phyloP scores from a whole-genome alignment of 352 stramenopile species.

The Phytophthora pseudosyringae region DNA sequence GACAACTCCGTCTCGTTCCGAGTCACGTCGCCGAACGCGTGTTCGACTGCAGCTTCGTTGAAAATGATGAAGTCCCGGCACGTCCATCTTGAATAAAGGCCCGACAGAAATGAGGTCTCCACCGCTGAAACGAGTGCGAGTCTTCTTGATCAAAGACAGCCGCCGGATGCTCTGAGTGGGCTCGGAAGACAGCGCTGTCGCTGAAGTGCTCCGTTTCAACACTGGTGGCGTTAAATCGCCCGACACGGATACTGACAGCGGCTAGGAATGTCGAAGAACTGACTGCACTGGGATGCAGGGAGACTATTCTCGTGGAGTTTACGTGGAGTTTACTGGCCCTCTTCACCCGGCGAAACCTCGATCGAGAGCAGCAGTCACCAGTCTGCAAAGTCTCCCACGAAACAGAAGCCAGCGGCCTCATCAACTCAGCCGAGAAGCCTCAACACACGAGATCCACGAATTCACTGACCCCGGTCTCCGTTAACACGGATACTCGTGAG shows the following conservation, averaged over 20 bases:
- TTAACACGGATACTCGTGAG: neutral
- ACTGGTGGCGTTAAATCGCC: conserved; percentile 32
- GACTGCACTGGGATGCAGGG: conserved; percentile 14
- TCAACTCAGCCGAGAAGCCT: neutral
- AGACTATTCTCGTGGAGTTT: conserved; percentile 41
- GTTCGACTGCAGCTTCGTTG: conserved; percentile 75
- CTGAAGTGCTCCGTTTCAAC: conserved; percentile 31
- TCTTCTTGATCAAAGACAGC: conserved; percentile 40
- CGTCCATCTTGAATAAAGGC: conserved; percentile 81
- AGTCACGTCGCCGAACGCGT: conserved; percentile 78
- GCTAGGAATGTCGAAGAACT: conserved; percentile 13
- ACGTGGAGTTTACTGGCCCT: conserved; percentile 13
- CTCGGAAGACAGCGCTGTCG: conserved; percentile 32
- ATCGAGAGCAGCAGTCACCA: conserved; percentile 1
- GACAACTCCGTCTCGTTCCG: conserved; percentile 79
- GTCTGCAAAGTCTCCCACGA: conserved; percentile 22
- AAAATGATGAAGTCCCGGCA: conserved; percentile 86
- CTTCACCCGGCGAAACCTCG: conserved; percentile 1
- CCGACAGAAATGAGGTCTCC: conserved; percentile 70
- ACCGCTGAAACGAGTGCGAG: conserved; percentile 38
- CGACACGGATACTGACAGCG: neutral
- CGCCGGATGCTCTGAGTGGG: conserved; percentile 40
- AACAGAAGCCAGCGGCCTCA: neutral
- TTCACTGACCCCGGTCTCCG: neutral
- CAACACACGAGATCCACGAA: neutral